Conservation (phyloP, 345 rosid genomes). For the Lumnitzera littorea region DNA sequence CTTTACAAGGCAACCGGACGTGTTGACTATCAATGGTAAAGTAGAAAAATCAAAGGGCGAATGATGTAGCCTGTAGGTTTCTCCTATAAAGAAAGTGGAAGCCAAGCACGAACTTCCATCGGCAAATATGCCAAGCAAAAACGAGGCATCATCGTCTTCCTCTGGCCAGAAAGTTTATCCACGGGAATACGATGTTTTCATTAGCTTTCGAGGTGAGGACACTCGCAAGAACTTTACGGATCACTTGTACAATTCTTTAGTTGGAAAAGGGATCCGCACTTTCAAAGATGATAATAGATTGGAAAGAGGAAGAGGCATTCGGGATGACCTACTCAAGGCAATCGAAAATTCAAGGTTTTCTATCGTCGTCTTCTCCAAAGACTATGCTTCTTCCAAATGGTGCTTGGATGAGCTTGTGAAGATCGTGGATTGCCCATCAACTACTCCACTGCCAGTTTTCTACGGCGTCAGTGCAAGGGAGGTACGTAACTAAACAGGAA, state of each 20-base stretch:
- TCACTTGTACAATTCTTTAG: neutral
- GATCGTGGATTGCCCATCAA: slow-evolving; percentile 1
- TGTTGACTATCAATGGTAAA: too few species aligned
- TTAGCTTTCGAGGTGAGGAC: neutral
- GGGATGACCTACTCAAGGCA: neutral
- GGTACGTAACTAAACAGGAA: slow-evolving; percentile 1
- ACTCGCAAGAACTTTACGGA: slow-evolving; percentile 1
- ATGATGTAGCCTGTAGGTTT: too few species aligned
- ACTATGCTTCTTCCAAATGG: slow-evolving; percentile 2
- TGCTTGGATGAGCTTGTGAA: slow-evolving; percentile 5
- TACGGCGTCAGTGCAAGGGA: neutral
- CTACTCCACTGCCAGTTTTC: slow-evolving; percentile 1
- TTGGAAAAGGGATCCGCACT: neutral
- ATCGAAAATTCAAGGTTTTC: slow-evolving; percentile 6
- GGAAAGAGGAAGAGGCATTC: too few species aligned
- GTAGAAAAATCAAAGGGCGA: too few species aligned
- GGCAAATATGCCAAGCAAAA: too few species aligned
- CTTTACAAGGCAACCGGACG: too few species aligned
- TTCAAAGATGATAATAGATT: neutral
- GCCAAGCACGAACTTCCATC: too few species aligned
- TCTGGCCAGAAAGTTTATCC: too few species aligned
- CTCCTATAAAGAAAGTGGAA: too few species aligned
- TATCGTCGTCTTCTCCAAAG: slow-evolving; percentile 1
- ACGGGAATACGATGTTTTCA: neutral
- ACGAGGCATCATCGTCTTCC: too few species aligned